Percentiles rank a stretch among this genome's conserved stretches.
phyloP scores from a whole-genome alignment of 805 yeast species.

The Jamesozyma jinghongensis region DNA sequence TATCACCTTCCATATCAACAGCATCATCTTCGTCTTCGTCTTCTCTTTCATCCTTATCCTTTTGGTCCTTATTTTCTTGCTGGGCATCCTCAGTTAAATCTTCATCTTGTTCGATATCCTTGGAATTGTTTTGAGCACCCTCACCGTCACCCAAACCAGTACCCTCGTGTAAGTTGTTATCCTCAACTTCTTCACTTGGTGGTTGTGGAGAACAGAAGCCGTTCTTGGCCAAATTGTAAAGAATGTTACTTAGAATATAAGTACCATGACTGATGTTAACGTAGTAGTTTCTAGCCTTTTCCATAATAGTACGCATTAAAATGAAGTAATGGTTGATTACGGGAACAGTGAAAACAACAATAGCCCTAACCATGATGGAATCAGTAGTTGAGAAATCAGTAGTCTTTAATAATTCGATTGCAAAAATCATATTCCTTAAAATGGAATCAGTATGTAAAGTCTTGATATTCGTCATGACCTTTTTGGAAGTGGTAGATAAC shows the following conservation, averaged over 20 bases:
- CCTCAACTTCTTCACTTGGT: slow-evolving; percentile 50
- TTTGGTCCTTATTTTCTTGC: slow-evolving; percentile 62
- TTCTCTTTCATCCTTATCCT: slow-evolving; percentile 44
- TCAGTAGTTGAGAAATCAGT: slow-evolving; percentile 34
- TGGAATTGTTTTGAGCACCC: slow-evolving; percentile 72
- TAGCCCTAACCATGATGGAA: slow-evolving; percentile 36
- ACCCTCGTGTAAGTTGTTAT: slow-evolving; percentile 69
- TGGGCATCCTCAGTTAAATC: slow-evolving; percentile 75
- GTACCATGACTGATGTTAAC: slow-evolving; percentile 50
- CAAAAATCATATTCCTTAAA: slow-evolving; percentile 27
- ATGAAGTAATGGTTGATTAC: slow-evolving; percentile 50
- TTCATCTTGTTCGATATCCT: slow-evolving; percentile 86
- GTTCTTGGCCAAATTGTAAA: slow-evolving; percentile 55
- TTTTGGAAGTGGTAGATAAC: slow-evolving; percentile 45
- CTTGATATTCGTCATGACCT: slow-evolving; percentile 35
- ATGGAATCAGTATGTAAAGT: slow-evolving; percentile 36
- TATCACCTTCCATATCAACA: slow-evolving; percentile 89
- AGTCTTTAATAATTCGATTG: slow-evolving; percentile 30
- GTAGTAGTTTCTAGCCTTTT: slow-evolving; percentile 42
- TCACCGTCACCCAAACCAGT: slow-evolving; percentile 90
- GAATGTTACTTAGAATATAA: slow-evolving; percentile 44
- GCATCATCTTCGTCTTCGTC: slow-evolving; percentile 66
- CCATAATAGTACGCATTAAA: slow-evolving; percentile 37
- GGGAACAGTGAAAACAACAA: slow-evolving; percentile 52
- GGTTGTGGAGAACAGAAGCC: slow-evolving; percentile 94